These are phyloP conservation scores for Kazachstania psychrophila DNA, from an alignment of 805 yeast species.

Conservation along the genomic window DNA sequence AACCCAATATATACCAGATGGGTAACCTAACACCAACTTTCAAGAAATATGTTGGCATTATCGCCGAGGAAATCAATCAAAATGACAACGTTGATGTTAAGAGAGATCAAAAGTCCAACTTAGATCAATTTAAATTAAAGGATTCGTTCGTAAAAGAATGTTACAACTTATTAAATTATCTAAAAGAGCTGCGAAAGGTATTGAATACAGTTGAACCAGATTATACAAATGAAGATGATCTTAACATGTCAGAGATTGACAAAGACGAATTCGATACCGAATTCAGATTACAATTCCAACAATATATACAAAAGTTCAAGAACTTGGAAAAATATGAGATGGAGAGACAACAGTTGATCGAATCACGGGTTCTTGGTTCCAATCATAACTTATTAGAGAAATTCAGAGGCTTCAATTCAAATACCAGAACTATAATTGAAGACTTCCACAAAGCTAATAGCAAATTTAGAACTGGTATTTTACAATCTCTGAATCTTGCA, in stretches of 20 bases:
- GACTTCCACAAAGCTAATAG: constrained; percentile 32
- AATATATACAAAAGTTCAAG: constrained; percentile 42
- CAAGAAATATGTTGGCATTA: constrained; percentile 20
- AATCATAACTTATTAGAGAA: constrained; percentile 22
- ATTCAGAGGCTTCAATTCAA: constrained; percentile 28
- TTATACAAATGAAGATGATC: constrained; percentile 20
- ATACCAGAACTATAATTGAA: constrained; percentile 16
- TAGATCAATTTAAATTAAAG: constrained; percentile 5
- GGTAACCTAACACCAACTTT: constrained; percentile 25
- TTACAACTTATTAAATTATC: constrained; percentile 19
- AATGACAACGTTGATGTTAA: background rate
- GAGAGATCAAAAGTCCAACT: background rate
- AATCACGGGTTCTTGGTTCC: constrained; percentile 15
- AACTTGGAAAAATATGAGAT: constrained; percentile 43
- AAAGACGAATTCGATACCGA: constrained; percentile 50
- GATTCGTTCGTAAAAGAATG: constrained; percentile 29
- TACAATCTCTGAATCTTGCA: constrained; percentile 39
- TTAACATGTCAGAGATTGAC: constrained; percentile 35
- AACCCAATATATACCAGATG: too few relatives aligned
- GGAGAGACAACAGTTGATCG: constrained; percentile 31
- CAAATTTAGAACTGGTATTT: constrained; percentile 40
- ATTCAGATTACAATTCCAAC: constrained; percentile 42
- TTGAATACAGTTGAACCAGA: constrained; percentile 19
- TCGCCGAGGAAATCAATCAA: constrained; percentile 12
- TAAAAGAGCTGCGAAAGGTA: constrained; percentile 24